Base-by-base conservation (phyloP, 2,329 filamentous ascomycete species). In the Neofusicoccum umdonicola region DNA sequence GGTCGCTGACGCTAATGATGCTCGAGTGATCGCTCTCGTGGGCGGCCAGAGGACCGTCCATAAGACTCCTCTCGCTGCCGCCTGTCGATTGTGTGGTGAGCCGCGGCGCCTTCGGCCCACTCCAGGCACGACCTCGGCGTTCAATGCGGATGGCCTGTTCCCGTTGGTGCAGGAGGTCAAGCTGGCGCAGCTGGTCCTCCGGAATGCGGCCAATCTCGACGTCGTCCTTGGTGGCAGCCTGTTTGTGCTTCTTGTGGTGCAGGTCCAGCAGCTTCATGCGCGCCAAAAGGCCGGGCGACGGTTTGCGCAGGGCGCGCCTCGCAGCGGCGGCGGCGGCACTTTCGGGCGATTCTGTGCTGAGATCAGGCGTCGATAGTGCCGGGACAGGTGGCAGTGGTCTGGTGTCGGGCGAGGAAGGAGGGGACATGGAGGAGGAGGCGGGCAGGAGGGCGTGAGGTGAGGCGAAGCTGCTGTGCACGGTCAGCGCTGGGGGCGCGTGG, bases 91-190 rank as follows among this genome's bases (percentile, higher is more conserved):
- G 74, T 13, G 73, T 69, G 11, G 71, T 68, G 67, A 76, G 69
- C 31, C 50, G 41, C 47, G 72, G 71, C 60, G 70, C 65, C 64
- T 71, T 71, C 65, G 71, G 72, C 75, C 87, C 88, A 80, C 86
- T 90, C 90, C 90, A 92, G 70, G 89, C 85, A 72, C 87, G 87
- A 73, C 89, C 89, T 71, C 88, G 84, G 73, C 88, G 84, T 76
- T 88, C 83, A 71, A 91, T 80, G 69, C 79, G 80, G 68, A 81
- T 80, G 27, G 84, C 85, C 72, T 82, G 81, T 66, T 86, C 84
- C 69, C 84, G 84, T 41, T 64, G 37, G 73, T 90, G 88, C 66
- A 86, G 85, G 69, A 86, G 81, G 79, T 93, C 89, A 71, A 92
- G 84, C 71, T 87, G 83, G 69, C 87, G 85, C 65, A 92, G 82